A percentile compares a stretch with the other conserved stretches of the same genome.
Conservation (phyloP, 768 basidiomycete genomes). For the Phlebiopsis flavidoalba region DNA sequence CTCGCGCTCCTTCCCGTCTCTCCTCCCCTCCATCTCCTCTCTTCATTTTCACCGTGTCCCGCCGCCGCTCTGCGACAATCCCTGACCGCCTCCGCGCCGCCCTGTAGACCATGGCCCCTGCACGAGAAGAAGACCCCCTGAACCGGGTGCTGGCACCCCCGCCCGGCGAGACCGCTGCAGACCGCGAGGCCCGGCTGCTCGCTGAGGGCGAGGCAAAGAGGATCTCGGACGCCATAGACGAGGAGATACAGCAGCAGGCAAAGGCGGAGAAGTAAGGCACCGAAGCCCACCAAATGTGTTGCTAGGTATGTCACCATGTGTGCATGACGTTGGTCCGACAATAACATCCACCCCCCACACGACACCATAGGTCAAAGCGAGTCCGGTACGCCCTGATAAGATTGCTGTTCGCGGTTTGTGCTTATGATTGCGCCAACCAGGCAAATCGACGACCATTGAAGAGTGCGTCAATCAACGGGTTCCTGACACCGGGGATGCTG, state of each 20-base stretch:
- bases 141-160: constrained; percentile 51
- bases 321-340: not conserved
- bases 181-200: constrained; percentile 38
- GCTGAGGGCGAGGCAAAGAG: constrained; percentile 52
- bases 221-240: constrained; percentile 46
- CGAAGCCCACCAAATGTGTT: constrained; percentile 30
- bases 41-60: not conserved
- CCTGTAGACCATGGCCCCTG: not conserved
- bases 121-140: constrained; percentile 46
- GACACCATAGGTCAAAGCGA: constrained; percentile 25
- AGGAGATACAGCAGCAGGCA: constrained; percentile 29
- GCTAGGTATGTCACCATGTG: constrained; percentile 22
- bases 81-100: not conserved
- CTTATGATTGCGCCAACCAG: constrained; percentile 7
- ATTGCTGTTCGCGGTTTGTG: not conserved
- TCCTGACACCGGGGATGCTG: not conserved
- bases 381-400: constrained; percentile 20
- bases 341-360: not conserved
- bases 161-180: constrained; percentile 44
- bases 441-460: constrained; percentile 36
- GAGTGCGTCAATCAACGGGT: constrained; percentile 21
- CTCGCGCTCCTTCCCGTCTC: not conserved
- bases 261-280: constrained; percentile 21
- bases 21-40: not conserved
- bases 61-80: not conserved